phyloP scores from a whole-genome alignment of 257 asterid species.

The Echites panduratus region DNA sequence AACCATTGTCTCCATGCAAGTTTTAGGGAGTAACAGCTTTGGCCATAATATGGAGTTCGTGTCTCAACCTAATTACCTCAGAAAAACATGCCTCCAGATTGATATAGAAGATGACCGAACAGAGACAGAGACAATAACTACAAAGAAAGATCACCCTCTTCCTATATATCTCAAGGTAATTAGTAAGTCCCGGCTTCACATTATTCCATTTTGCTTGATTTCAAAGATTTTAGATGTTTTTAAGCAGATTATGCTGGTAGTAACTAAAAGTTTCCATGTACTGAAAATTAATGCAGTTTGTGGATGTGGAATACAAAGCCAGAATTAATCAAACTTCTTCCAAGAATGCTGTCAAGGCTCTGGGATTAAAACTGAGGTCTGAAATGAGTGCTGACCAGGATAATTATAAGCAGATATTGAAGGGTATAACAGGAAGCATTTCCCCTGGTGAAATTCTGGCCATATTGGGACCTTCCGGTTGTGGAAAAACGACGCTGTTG shows the following conservation, averaged over 20 bases:
- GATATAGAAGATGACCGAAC: constrained; percentile 58
- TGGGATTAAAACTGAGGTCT: constrained; percentile 47
- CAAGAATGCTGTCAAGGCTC: constrained; percentile 54
- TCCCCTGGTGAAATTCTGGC: constrained; percentile 92
- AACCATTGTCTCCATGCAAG: constrained; percentile 49
- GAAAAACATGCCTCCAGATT: constrained; percentile 46
- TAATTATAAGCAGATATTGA: constrained; percentile 70
- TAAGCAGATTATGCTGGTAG: too few species aligned
- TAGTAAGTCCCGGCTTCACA: not conserved
- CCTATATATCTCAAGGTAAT: constrained; percentile 78
- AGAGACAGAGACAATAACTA: constrained; percentile 11
- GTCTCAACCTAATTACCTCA: constrained; percentile 39
- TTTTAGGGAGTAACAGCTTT: constrained; percentile 57
- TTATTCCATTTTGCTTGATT: not conserved
- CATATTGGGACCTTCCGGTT: constrained; percentile 97
- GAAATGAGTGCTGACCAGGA: constrained; percentile 41
- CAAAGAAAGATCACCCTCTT: constrained; percentile 45
- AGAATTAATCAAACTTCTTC: constrained; percentile 37
- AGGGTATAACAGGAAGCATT: constrained; percentile 76
- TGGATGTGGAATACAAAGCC: constrained; percentile 81
- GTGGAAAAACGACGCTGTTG: constrained; percentile 84
- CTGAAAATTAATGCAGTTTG: constrained; percentile 58
- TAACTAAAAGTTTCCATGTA: not conserved
- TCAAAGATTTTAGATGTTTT: too few species aligned
- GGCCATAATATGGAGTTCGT: constrained; percentile 56